Conservation (phyloP, 495 filamentous ascomycete genomes). For the Podospora fimiseda region DNA sequence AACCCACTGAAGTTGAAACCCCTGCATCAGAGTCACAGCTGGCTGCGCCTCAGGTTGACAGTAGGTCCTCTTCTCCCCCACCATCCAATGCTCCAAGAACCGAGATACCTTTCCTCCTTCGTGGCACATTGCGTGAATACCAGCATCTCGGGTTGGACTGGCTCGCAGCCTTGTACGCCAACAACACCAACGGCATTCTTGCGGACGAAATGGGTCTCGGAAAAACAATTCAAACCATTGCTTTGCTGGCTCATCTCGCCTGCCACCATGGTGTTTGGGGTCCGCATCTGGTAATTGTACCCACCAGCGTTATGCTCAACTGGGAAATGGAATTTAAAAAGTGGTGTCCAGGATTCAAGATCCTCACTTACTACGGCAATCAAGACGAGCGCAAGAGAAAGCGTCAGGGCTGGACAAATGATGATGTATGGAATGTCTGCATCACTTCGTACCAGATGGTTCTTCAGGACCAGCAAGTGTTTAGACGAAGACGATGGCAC, state of each 20-base stretch:
- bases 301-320: slow-evolving; percentile 97
- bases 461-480: slow-evolving; percentile 86
- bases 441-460: slow-evolving; percentile 96
- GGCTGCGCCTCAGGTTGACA: slow-evolving; percentile 28
- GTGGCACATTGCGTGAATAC: slow-evolving; percentile 90
- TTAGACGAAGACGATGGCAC: slow-evolving; percentile 90
- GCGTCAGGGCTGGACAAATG: slow-evolving; percentile 82
- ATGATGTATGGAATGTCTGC: slow-evolving; percentile 90
- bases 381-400: slow-evolving; percentile 88
- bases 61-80: slow-evolving; percentile 39
- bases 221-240: slow-evolving; percentile 98
- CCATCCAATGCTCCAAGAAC: slow-evolving; percentile 54
- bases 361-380: slow-evolving; percentile 92
- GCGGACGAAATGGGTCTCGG: slow-evolving; percentile 99
- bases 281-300: slow-evolving; percentile 91
- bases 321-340: slow-evolving; percentile 99
- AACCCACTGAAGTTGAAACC: slow-evolving; percentile 63
- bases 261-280: slow-evolving; percentile 91
- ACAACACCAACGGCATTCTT: slow-evolving; percentile 92
- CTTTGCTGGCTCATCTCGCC: slow-evolving; percentile 87
- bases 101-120: slow-evolving; percentile 77
- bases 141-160: slow-evolving; percentile 95
- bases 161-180: slow-evolving; percentile 88
- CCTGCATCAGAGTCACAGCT: slow-evolving; percentile 52
- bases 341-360: slow-evolving; percentile 97